phyloP scores from a whole-genome alignment of 495 filamentous ascomycete species.

The Xylaria castorea region DNA sequence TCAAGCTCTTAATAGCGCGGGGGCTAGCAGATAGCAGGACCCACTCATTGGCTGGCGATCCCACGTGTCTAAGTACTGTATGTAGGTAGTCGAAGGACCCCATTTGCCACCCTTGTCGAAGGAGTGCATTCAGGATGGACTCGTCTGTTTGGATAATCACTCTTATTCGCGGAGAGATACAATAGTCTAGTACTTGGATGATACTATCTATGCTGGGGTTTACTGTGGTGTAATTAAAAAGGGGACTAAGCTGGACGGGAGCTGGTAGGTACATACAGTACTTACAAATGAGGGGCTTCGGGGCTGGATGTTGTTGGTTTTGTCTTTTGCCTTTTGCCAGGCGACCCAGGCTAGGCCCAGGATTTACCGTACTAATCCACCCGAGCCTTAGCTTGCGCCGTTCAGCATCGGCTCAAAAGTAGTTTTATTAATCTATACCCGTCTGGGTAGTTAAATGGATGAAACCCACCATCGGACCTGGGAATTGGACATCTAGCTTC shows the following conservation, averaged over 20 bases:
- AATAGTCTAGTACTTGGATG: not conserved
- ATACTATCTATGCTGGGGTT: not conserved
- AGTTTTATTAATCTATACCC: constrained; percentile 16
- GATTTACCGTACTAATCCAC: constrained; percentile 6
- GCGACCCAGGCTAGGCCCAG: not conserved
- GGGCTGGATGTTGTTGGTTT: constrained; percentile 18
- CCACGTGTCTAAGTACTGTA: constrained; percentile 16
- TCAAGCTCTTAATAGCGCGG: constrained; percentile 7
- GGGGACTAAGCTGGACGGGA: constrained; percentile 2
- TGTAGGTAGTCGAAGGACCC: not conserved
- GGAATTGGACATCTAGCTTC: constrained; percentile 32
- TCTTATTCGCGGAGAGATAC: not conserved
- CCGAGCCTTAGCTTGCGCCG: constrained; percentile 17
- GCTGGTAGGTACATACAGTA: not conserved
- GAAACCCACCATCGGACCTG: constrained; percentile 21
- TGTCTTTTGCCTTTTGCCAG: not conserved
- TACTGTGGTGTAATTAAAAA: constrained; percentile 9
- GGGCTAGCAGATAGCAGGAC: not conserved
- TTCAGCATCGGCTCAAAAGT: constrained; percentile 13
- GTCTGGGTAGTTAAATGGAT: constrained; percentile 18
- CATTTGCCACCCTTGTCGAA: not conserved
- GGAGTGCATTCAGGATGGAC: not conserved
- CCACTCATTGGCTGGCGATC: constrained; percentile 18
- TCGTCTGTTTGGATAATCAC: not conserved
- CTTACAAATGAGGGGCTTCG: constrained; percentile 3